These are phyloP conservation scores for Kodamaea nitidulidarum DNA, from an alignment of 805 yeast genomes.

Conservation along the genomic window DNA sequence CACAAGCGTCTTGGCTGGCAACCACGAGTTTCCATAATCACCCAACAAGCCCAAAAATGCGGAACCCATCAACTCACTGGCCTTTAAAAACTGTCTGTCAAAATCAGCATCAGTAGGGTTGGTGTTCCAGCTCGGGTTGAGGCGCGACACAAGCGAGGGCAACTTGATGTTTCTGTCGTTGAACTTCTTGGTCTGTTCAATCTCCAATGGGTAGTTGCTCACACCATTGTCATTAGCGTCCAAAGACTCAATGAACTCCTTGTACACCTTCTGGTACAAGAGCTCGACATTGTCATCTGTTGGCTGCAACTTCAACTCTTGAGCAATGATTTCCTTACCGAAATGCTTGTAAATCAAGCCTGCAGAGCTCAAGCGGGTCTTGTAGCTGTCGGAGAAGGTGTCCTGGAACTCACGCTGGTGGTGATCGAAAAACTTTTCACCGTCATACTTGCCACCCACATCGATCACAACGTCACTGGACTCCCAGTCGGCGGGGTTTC, in stretches of 20 bases:
- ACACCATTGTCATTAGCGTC: constrained; percentile 98
- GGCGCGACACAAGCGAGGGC: constrained; percentile 69
- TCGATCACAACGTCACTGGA: constrained; percentile 89
- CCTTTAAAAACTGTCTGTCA: constrained; percentile 63
- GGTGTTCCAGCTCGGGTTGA: constrained; percentile 85
- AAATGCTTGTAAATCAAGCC: constrained; percentile 88
- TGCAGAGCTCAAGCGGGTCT: constrained; percentile 87
- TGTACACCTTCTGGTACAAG: constrained; percentile 73
- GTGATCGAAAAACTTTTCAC: constrained; percentile 83
- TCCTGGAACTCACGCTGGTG: constrained; percentile 91
- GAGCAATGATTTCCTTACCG: constrained; percentile 65
- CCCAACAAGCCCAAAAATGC: constrained; percentile 66
- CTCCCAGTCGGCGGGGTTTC: constrained; percentile 81
- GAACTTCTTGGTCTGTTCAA: constrained; percentile 57
- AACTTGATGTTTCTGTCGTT: constrained; percentile 69
- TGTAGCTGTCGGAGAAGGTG: constrained; percentile 57
- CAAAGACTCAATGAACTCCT: constrained; percentile 81
- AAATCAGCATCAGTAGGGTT: constrained; percentile 60
- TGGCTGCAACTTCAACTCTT: constrained; percentile 42
- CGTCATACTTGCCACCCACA: constrained; percentile 89
- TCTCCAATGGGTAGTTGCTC: constrained; percentile 54
- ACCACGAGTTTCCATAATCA: constrained; percentile 80
- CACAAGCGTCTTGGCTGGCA: constrained; percentile 83
- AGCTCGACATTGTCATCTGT: constrained; percentile 48
- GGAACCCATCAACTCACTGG: constrained; percentile 78